These are phyloP conservation scores for Parascedosporium putredinis DNA, from an alignment of 2,329 filamentous ascomycete species.

Conservation along the genomic window DNA sequence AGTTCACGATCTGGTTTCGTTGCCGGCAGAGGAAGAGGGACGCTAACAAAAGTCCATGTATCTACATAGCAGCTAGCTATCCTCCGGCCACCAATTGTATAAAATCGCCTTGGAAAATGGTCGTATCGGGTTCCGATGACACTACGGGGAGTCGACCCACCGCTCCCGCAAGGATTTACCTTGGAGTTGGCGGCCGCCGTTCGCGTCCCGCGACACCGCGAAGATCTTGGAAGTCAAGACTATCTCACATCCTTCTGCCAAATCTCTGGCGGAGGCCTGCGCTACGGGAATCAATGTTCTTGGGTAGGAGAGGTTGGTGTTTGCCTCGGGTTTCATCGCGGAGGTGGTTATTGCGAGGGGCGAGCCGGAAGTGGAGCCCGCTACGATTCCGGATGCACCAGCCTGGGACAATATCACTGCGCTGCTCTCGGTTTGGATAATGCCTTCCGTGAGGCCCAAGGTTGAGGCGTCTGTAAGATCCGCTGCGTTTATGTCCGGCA, in stretches of 20 bases:
- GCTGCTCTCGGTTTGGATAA: neutral
- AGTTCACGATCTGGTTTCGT: no score
- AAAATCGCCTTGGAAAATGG: no score
- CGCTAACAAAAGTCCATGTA: no score
- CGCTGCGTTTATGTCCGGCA: neutral
- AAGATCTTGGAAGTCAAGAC: neutral
- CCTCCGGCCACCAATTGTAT: no score
- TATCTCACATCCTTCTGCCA: neutral
- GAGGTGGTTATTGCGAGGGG: neutral
- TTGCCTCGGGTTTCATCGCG: neutral
- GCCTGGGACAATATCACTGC: neutral
- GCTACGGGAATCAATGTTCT: neutral
- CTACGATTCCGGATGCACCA: neutral
- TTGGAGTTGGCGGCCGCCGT: neutral
- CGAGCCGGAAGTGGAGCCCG: neutral
- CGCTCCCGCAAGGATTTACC: neutral
- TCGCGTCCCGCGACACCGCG: neutral
- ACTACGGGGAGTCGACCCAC: neutral
- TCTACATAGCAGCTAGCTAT: no score
- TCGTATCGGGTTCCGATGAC: no score
- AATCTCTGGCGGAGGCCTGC: neutral
- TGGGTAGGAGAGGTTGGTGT: neutral
- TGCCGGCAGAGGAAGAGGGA: no score
- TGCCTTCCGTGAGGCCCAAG: neutral
- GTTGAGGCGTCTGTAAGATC: neutral